Evolutionary conservation across 495 filamentous ascomycete genomes (phyloP), one percentile per base, ranked within the genome.

Genomic region (Penicillium roqueforti): DNA sequence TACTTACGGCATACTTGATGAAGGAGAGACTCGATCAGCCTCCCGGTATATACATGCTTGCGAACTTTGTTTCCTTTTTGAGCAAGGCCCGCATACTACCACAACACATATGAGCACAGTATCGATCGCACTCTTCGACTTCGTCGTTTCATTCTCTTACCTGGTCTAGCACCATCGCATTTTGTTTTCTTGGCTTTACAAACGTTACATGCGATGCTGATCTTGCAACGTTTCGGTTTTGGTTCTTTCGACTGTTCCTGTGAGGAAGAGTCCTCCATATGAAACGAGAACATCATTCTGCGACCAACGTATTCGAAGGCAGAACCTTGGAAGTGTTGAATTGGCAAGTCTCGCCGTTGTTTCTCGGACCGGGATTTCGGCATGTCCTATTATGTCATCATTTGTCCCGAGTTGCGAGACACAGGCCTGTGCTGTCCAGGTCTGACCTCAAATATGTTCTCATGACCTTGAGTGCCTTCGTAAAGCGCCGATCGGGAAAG

Each of bases 181-280:
- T 57, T 57, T 29, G 55, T 57, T 23, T 57, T 57, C 36, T 36
- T 52, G 13, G 48, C 32, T 29, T 57, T 57, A 42, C 55, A 57
- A 10, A 47, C 48, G 22, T 57, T 52, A 47, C 55, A 57, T 3
- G 55, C 55, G 13, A 52, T 32, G 16, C 55, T 40, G 23, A 57
- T 47, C 41, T 57, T 53, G 41, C 20, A 20, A 23, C 55, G 55
- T 22, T 57, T 57, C 19, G 16, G 54, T 38, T 19, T 43, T 51
- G n/a, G 54, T 38, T 8, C 36, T 49, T 25, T 25, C 9, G 42
- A 16, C 20, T 29, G 28, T 29, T 28, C 11, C 23, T 52, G 25
- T 31, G 13, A 31, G 19, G 55, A 41, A 8, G 52, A 25, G 7
- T 38, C 28, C 1, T 39, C 40, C 11, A 29, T 29, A 14, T 52